A percentile compares a stretch with the other conserved stretches of the same genome.
These are phyloP conservation scores for Psilocybe cyanescens DNA, from an alignment of 768 basidiomycete genomes.

Conservation along the genomic window DNA sequence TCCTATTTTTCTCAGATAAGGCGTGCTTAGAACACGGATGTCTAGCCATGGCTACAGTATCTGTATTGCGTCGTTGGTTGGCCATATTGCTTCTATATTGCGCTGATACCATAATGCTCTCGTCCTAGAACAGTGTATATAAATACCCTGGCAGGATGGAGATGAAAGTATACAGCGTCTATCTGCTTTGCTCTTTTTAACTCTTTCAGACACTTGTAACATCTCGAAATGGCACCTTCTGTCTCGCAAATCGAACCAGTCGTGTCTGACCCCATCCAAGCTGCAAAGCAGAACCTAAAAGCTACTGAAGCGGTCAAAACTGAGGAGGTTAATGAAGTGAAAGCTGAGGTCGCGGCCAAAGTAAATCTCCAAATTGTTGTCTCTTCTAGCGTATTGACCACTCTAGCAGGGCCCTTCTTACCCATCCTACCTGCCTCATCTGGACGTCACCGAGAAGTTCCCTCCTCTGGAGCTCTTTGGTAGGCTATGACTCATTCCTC, in stretches of 20 bases:
- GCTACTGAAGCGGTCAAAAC: background rate
- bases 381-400: background rate
- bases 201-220: background rate
- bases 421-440: constrained; percentile 53
- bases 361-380: constrained; percentile 1
- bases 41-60: constrained; percentile 12
- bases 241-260: constrained; percentile 27
- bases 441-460: constrained; percentile 51
- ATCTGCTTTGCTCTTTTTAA: background rate
- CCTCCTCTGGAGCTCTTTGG: constrained; percentile 51
- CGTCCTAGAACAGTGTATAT: background rate
- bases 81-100: constrained; percentile 27
- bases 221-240: constrained; percentile 32
- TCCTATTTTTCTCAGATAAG: constrained; percentile 15
- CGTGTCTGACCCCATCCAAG: constrained; percentile 18
- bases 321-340: constrained; percentile 1
- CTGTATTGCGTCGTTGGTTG: constrained; percentile 23
- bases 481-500: constrained; percentile 21
- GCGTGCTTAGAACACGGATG: constrained; percentile 15
- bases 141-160: background rate
- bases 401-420: constrained; percentile 41
- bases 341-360: constrained; percentile 16
- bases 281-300: constrained; percentile 17
- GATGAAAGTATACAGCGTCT: background rate
- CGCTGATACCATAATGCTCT: constrained; percentile 7